These are phyloP conservation scores for Capronia coronata DNA, from an alignment of 2,329 filamentous ascomycete genomes.

Conservation along the genomic window DNA sequence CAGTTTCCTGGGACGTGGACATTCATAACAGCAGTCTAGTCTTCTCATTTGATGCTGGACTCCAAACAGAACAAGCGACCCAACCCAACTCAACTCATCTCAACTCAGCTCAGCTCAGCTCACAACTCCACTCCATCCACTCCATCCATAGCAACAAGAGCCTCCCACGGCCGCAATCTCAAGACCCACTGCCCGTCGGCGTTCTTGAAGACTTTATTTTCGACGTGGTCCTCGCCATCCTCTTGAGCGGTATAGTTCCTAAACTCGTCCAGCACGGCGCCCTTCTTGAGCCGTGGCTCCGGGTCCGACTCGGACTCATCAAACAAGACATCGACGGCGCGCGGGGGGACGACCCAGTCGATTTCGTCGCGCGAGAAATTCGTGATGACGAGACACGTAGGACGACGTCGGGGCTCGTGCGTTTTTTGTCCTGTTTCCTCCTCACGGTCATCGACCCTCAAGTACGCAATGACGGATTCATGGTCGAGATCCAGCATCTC, in stretches of 20 bases:
- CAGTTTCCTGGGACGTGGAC: too few relatives aligned
- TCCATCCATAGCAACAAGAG: constrained; percentile 15
- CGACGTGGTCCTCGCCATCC: neutral
- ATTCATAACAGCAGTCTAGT: too few relatives aligned
- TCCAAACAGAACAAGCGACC: too few relatives aligned
- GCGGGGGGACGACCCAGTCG: constrained; percentile 18
- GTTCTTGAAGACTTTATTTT: constrained; percentile 9
- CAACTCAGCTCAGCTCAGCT: neutral
- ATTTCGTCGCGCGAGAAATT: constrained; percentile 18
- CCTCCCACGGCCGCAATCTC: constrained; percentile 16
- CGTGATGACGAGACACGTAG: constrained; percentile 18
- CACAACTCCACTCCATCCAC: neutral
- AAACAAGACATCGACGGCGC: constrained; percentile 9
- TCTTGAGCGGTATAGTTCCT: constrained; percentile 21
- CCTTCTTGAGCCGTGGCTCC: constrained; percentile 1
- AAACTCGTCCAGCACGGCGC: constrained; percentile 16
- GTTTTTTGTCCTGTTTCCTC: neutral
- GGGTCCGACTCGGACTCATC: neutral
- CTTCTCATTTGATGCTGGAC: too few relatives aligned
- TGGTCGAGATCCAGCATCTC: constrained; percentile 21
- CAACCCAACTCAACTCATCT: too few relatives aligned
- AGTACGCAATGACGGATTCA: constrained; percentile 16
- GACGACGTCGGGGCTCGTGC: neutral
- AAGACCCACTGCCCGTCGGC: constrained; percentile 5
- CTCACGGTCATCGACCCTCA: constrained; percentile 14